A percentile compares a stretch with the other conserved stretches of the same genome.
Conservation (phyloP, 805 yeast genomes). For the Candida xyloterini region DNA sequence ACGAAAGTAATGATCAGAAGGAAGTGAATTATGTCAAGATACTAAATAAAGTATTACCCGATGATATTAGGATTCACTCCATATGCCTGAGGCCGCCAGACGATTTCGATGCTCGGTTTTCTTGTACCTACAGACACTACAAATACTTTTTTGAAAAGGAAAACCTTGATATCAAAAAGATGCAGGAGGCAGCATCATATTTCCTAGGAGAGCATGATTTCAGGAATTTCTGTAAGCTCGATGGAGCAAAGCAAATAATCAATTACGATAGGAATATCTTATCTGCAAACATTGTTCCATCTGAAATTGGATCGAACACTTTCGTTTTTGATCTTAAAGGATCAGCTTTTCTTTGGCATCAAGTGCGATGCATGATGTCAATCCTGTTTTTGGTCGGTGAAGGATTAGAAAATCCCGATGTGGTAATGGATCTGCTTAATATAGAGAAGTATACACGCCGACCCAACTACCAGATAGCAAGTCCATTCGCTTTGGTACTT, state of each 20-base stretch:
- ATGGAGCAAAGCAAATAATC: conserved; percentile 88
- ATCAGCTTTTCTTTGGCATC: conserved; percentile 95
- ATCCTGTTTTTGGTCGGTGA: conserved; percentile 79
- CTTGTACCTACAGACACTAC: conserved; percentile 84
- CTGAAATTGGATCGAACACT: conserved; percentile 34
- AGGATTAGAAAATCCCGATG: conserved; percentile 55
- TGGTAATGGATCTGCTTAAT: conserved; percentile 60
- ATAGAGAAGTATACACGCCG: conserved; percentile 53
- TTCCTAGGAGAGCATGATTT: conserved; percentile 83
- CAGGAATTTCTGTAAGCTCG: conserved; percentile 90
- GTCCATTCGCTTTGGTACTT: conserved; percentile 80
- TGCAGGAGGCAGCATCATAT: conserved; percentile 63
- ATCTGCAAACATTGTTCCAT: conserved; percentile 26
- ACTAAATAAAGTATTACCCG: conserved; percentile 74
- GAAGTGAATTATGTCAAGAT: conserved; percentile 78
- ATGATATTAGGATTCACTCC: conserved; percentile 79
- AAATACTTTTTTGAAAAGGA: conserved; percentile 67
- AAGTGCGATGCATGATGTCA: conserved; percentile 94
- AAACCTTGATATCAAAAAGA: conserved; percentile 57
- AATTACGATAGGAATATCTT: conserved; percentile 68
- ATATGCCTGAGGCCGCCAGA: conserved; percentile 80
- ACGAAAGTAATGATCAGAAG: conserved; percentile 51
- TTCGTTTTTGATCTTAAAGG: conserved; percentile 79
- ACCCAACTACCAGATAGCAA: conserved; percentile 86
- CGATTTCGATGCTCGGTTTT: conserved; percentile 87